Evolutionary conservation across 495 filamentous ascomycete genomes (phyloP), one percentile per base, ranked within the genome.

Genomic region (Penicillium paradoxum): DNA sequence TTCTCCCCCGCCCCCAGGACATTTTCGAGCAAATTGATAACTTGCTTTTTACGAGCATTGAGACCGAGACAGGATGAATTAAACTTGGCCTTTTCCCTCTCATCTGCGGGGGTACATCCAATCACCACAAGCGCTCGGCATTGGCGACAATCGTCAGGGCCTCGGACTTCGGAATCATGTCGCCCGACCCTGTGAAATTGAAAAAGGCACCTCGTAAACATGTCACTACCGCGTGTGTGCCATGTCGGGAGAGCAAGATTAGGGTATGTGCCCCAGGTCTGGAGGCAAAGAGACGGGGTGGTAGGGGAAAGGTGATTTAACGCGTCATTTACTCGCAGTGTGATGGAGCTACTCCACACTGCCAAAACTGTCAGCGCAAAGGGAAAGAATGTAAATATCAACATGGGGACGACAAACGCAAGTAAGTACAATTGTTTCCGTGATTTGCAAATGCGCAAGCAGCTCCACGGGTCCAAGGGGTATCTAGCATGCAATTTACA

Each of bases 241-340:
- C 73, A 17, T 78, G 74, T 59, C 72, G 74, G 10, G 74, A 78
- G 60, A 78, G 74, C 42, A 78, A 78, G 38, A 74, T 78, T 34
- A 68, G 72, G 52, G 74, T 76, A 69, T 47, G 67, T 58, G 37
- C 17, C 32, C 33, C 14, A 6, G 32, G 32, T 6, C 9, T 22
- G 1, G 17, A 15, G 5, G 17, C 11, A 19, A 24, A 19, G 17
- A 18, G 34, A 11, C n/a, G 4, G 30, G 6, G n/a, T 6, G 19
- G 21, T 17, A 5, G 19, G 6, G 4, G 30, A 13, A 29, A 17
- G 1, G 9, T 18, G 5, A 49, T 45, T 42, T 54, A 49, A 52
- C 44, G 17, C n/a, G 4, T 17, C 30, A 27, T 36, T 19, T 48
- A 17, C 13, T 45, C 29, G 7, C 46, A 77, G 74, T 78, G 74